Percentiles rank a stretch among this genome's conserved stretches.
phyloP scores from a whole-genome alignment of 169 alveolate genomes.

The Theileria orientalis region DNA sequence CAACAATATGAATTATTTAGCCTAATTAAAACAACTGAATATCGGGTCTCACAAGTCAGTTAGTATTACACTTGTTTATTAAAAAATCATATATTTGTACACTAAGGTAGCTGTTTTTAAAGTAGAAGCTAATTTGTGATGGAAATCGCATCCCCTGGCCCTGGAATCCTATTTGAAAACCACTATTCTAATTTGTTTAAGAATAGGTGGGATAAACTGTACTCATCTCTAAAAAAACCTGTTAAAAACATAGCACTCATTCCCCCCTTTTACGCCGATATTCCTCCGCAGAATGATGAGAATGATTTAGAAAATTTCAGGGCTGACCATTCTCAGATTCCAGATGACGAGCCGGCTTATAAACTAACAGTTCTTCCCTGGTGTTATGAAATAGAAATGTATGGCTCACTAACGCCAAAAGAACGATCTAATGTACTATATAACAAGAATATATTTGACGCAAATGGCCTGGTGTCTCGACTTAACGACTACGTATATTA shows the following conservation, averaged over 20 bases:
- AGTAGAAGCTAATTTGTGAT: not conserved
- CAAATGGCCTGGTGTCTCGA: slow-evolving; percentile 11
- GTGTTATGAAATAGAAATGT: slow-evolving; percentile 4
- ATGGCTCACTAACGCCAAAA: not conserved
- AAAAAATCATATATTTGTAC: not conserved
- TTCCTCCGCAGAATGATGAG: slow-evolving; percentile 34
- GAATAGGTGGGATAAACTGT: slow-evolving; percentile 41
- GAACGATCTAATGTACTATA: not conserved
- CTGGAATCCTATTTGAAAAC: slow-evolving; percentile 28
- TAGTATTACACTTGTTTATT: not conserved
- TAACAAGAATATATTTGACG: slow-evolving; percentile 13
- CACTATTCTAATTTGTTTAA: slow-evolving; percentile 38
- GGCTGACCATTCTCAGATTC: not conserved
- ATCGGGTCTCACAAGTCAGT: not conserved
- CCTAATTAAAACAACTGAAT: no score
- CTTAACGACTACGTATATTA: slow-evolving; percentile 6
- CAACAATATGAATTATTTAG: no score
- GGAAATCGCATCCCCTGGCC: not conserved
- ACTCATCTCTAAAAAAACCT: slow-evolving; percentile 13
- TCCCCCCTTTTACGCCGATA: slow-evolving; percentile 42
- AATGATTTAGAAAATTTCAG: not conserved
- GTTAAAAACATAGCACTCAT: slow-evolving; percentile 20
- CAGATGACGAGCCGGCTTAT: not conserved
- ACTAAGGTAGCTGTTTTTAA: not conserved
- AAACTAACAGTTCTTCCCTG: slow-evolving; percentile 21